Base-by-base conservation (phyloP, 2,329 filamentous ascomycete species). In the Colletotrichum sp. region DNA sequence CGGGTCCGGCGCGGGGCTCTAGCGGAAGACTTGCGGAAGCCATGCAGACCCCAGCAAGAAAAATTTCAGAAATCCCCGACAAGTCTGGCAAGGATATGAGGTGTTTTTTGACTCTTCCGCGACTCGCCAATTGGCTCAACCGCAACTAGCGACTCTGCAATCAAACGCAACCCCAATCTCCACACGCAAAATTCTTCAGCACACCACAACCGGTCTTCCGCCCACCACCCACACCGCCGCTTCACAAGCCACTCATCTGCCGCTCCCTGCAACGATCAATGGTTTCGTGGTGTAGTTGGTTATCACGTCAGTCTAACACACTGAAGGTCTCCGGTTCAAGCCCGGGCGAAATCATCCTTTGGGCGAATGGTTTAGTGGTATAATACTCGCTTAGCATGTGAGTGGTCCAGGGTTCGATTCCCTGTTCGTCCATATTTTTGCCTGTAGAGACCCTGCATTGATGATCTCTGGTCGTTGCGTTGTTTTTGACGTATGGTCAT, bases 231-330 rank as follows among this genome's bases (percentile, higher is more conserved):
- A 21, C 43, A 21, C n/a, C n/a, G 43, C 24, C 15, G n/a, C 12
- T 13, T 67, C n/a, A 58, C 18, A 34, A 56, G 28, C 18, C 34
- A 64, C n/a, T 34, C n/a, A 13, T 30, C 48, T 21, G 6, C 13
- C 1, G 5, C 4, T 2, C 2, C 7, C 5, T 18, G 34, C 55
- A 61, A 61, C 55, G 48, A 32, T 61, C 10, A 56, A 61, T 73
- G 73, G 73, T 75, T 65, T 75, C 64, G 72, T 83, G 80, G 81
- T 82, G 81, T 82, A 83, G 85, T 87, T 86, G 85, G 85, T 86
- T 86, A 87, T 87, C 85, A 87, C 85, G 83, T 87, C 84, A 86
- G 85, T 86, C 84, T 87, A 87, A 87, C 84, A 68, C 73, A 75
- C 73, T 75, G 73, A 75, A 75, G 73, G 73, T 75, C 73, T 75